Evolutionary conservation across 768 basidiomycete genomes (phyloP).

Genomic region (Sarcomyxa edulis): DNA sequence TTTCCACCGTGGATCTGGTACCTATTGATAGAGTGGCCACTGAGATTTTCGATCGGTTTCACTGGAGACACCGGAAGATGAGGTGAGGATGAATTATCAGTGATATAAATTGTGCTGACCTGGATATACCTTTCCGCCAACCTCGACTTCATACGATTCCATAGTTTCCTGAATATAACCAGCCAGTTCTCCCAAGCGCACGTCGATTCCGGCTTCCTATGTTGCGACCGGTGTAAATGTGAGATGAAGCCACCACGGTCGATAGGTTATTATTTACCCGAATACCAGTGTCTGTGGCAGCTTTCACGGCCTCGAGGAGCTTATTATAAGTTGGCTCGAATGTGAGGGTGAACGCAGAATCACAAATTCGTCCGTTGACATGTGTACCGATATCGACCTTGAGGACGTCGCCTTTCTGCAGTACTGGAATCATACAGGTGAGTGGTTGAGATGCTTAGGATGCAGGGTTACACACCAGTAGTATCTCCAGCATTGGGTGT

Average conservation of each 20-base stretch:
- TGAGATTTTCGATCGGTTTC: constrained; percentile 90
- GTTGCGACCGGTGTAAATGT: constrained; percentile 3
- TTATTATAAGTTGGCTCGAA: constrained; percentile 90
- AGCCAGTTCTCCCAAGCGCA: constrained; percentile 87
- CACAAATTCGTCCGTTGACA: constrained; percentile 90
- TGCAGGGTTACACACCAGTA: constrained; percentile 42
- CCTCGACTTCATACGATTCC: constrained; percentile 97
- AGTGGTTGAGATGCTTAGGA: constrained; percentile 7
- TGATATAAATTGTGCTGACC: constrained; percentile 38
- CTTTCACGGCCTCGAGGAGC: constrained; percentile 85
- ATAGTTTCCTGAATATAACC: constrained; percentile 95
- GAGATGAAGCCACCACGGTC: no score
- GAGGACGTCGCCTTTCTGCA: constrained; percentile 80
- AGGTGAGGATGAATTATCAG: background rate
- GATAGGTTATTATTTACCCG: constrained; percentile 44
- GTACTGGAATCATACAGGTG: constrained; percentile 42
- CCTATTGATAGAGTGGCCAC: constrained; percentile 86
- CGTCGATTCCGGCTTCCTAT: constrained; percentile 96
- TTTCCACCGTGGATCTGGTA: constrained; percentile 96
- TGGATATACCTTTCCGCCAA: constrained; percentile 76
- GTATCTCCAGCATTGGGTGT: constrained; percentile 93
- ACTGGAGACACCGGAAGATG: constrained; percentile 41
- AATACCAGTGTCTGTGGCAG: constrained; percentile 91
- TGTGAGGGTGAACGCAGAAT: constrained; percentile 92
- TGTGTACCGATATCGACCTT: constrained; percentile 99